These are phyloP conservation scores for Pichia nanzhaoensis DNA, from an alignment of 805 yeast genomes.

Conservation along the genomic window DNA sequence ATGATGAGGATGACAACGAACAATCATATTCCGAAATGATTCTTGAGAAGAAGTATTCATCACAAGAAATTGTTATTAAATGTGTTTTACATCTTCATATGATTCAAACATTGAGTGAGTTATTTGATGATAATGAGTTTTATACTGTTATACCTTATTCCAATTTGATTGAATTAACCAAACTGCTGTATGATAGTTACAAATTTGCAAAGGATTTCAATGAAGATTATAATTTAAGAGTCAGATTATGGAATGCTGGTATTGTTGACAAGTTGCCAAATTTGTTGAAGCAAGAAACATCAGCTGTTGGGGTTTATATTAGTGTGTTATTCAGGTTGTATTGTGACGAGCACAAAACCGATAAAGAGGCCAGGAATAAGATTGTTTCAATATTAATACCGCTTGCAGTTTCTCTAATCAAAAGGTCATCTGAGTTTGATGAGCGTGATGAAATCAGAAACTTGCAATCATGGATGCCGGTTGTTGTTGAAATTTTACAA, in stretches of 20 bases:
- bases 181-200: constrained; percentile 61
- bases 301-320: constrained; percentile 81
- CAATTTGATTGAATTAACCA: constrained; percentile 53
- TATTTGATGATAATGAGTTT: constrained; percentile 64
- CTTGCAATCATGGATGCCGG: constrained; percentile 85
- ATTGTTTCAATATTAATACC: constrained; percentile 55
- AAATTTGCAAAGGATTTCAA: constrained; percentile 82
- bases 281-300: constrained; percentile 82
- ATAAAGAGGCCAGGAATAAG: constrained; percentile 38
- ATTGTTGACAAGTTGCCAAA: constrained; percentile 91
- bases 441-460: constrained; percentile 75
- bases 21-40: constrained; percentile 5
- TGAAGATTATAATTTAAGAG: constrained; percentile 79
- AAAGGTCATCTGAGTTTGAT: constrained; percentile 63
- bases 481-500: constrained; percentile 78
- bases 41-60: constrained; percentile 43
- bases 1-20: constrained; percentile 16
- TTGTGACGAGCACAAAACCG: constrained; percentile 52
- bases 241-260: constrained; percentile 87
- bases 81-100: constrained; percentile 85
- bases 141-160: constrained; percentile 63
- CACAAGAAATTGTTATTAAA: constrained; percentile 62
- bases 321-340: constrained; percentile 75
- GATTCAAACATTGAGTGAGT: constrained; percentile 79
- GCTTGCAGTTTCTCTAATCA: constrained; percentile 63